phyloP scores from a whole-genome alignment of 768 basidiomycete species.

The Tulasnella sp. region DNA sequence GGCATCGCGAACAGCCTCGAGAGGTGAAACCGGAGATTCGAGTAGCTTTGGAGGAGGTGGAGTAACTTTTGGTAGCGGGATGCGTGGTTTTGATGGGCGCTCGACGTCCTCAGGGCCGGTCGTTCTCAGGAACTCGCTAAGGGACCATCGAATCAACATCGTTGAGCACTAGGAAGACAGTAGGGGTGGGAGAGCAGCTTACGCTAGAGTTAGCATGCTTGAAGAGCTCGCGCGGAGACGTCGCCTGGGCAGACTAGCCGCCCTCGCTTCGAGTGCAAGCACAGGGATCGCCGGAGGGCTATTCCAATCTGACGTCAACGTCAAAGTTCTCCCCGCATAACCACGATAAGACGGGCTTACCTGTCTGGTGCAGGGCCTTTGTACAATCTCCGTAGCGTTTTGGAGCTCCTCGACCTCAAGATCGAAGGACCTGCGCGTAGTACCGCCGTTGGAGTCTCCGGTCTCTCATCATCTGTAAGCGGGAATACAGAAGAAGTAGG shows the following conservation, averaged over 20 bases:
- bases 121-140: constrained; percentile 1
- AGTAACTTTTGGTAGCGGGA: not conserved
- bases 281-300: not conserved
- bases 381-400: not conserved
- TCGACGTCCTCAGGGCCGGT: not conserved
- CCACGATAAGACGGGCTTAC: not conserved
- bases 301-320: not conserved
- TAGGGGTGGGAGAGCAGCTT: not conserved
- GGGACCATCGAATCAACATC: not conserved
- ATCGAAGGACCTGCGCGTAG: not conserved
- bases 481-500: not conserved
- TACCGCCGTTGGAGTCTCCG: not conserved
- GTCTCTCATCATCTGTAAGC: not conserved
- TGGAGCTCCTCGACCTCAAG: not conserved
- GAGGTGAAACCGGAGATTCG: not conserved
- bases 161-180: not conserved
- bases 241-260: not conserved
- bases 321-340: not conserved
- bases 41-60: not conserved
- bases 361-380: not conserved
- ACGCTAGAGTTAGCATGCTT: not conserved
- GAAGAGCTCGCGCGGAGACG: not conserved
- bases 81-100: not conserved
- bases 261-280: not conserved
- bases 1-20: not conserved